Percentiles rank a stretch among this genome's conserved stretches.
phyloP scores from a whole-genome alignment of 768 basidiomycete species.

The Royoungia palumana region DNA sequence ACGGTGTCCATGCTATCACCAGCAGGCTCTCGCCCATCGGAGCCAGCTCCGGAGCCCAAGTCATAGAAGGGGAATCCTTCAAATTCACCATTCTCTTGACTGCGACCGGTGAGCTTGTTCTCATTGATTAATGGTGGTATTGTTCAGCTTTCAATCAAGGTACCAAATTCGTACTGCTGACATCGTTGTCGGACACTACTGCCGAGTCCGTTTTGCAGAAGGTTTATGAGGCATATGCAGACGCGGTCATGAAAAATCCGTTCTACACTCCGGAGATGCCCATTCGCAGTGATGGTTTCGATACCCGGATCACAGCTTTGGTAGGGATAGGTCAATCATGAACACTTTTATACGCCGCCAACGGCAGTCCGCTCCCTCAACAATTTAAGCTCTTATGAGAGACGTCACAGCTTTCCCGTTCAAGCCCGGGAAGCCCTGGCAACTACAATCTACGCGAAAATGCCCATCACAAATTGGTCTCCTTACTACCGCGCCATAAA shows the following conservation, averaged over 20 bases:
- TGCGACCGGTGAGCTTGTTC: slow-evolving; percentile 62
- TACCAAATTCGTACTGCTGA: slow-evolving; percentile 92
- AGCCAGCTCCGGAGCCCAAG: slow-evolving; percentile 80
- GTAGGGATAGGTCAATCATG: slow-evolving; percentile 43
- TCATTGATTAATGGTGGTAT: not conserved
- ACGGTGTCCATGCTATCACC: slow-evolving; percentile 99
- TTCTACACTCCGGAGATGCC: slow-evolving; percentile 99
- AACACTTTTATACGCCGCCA: slow-evolving; percentile 1
- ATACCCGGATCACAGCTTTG: slow-evolving; percentile 60
- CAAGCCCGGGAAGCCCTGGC: too few species aligned
- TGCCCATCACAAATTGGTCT: too few species aligned
- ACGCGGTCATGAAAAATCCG: slow-evolving; percentile 98
- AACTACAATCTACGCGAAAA: too few species aligned
- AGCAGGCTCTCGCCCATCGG: slow-evolving; percentile 83
- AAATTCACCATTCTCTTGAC: slow-evolving; percentile 91
- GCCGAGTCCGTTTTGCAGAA: slow-evolving; percentile 73
- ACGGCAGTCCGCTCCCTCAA: not conserved
- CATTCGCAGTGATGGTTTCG: slow-evolving; percentile 88
- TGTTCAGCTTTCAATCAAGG: slow-evolving; percentile 44
- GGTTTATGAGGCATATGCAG: slow-evolving; percentile 91
- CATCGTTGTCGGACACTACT: slow-evolving; percentile 70
- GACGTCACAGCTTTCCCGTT: not conserved
- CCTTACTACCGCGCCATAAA: too few species aligned
- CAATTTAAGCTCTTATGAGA: not conserved
- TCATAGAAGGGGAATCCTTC: slow-evolving; percentile 95